Percentiles rank a stretch among this genome's conserved stretches.
These are phyloP conservation scores for Paecilomyces formosus DNA, from an alignment of 2,329 filamentous ascomycete genomes.

Conservation along the genomic window DNA sequence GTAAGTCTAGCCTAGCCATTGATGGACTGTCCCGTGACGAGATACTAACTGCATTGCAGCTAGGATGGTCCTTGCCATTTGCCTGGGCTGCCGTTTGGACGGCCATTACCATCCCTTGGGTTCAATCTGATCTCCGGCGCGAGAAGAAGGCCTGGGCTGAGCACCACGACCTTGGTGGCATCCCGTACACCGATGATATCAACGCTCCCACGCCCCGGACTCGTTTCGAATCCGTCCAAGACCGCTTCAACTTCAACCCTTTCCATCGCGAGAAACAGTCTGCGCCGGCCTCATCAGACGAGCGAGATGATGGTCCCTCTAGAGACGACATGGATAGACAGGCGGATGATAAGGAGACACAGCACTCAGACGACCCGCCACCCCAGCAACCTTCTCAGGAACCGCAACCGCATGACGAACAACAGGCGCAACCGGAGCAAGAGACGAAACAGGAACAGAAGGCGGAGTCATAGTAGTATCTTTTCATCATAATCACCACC, in stretches of 20 bases:
- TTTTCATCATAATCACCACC: too few relatives aligned
- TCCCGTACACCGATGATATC: constrained; percentile 31
- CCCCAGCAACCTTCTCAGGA: neutral
- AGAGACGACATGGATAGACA: neutral
- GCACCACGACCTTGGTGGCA: constrained; percentile 21
- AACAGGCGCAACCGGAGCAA: neutral
- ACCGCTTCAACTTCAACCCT: constrained; percentile 7
- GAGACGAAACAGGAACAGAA: neutral
- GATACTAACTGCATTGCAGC: constrained; percentile 12
- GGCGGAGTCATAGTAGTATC: too few relatives aligned
- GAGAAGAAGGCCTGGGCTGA: constrained; percentile 37
- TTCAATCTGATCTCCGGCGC: constrained; percentile 36
- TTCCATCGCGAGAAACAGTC: neutral
- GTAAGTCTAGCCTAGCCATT: constrained; percentile 16
- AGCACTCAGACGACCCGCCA: neutral
- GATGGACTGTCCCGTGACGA: neutral
- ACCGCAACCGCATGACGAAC: neutral
- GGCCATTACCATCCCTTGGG: constrained; percentile 40
- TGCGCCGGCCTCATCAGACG: neutral
- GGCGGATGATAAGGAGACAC: neutral
- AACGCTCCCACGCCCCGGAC: constrained; percentile 27
- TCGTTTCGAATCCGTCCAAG: constrained; percentile 29
- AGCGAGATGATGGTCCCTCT: neutral
- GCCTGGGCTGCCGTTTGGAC: constrained; percentile 37
- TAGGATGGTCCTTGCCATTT: constrained; percentile 38